These are phyloP conservation scores for Nemania bipapillata DNA, from an alignment of 2,329 filamentous ascomycete genomes.

Conservation along the genomic window DNA sequence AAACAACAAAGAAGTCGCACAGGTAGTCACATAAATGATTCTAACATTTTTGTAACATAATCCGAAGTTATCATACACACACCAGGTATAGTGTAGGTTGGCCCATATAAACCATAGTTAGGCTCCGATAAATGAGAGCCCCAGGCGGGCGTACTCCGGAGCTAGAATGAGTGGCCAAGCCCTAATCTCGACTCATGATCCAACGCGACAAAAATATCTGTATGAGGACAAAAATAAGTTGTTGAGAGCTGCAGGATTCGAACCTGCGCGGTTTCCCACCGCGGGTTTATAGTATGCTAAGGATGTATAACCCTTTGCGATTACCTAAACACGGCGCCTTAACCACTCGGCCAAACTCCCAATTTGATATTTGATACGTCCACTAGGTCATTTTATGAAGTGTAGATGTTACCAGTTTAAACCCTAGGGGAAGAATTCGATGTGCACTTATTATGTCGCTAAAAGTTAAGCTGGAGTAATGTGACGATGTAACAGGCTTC, in stretches of 20 bases:
- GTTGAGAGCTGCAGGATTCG: not conserved
- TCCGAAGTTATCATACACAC: no score
- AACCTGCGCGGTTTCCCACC: not conserved
- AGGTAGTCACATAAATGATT: no score
- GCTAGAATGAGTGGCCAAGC: no score
- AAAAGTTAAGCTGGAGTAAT: no score
- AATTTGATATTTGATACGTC: not conserved
- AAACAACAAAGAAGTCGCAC: no score
- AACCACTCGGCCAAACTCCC: not conserved
- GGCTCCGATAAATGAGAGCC: no score
- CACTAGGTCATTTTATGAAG: not conserved
- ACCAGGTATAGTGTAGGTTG: not conserved
- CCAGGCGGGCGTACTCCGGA: not conserved
- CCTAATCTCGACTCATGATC: not conserved
- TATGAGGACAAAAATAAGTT: not conserved
- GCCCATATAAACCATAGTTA: not conserved
- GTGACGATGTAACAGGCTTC: no score
- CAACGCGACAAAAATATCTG: not conserved
- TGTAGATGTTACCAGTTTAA: no score
- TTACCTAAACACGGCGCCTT: not conserved
- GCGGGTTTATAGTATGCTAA: not conserved
- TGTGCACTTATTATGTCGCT: no score
- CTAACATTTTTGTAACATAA: no score
- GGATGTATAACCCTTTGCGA: not conserved
- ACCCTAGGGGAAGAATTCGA: no score